Percentiles rank a stretch among this genome's conserved stretches.
phyloP scores from a whole-genome alignment of 352 stramenopile species.

The Globisporangium canariense region DNA sequence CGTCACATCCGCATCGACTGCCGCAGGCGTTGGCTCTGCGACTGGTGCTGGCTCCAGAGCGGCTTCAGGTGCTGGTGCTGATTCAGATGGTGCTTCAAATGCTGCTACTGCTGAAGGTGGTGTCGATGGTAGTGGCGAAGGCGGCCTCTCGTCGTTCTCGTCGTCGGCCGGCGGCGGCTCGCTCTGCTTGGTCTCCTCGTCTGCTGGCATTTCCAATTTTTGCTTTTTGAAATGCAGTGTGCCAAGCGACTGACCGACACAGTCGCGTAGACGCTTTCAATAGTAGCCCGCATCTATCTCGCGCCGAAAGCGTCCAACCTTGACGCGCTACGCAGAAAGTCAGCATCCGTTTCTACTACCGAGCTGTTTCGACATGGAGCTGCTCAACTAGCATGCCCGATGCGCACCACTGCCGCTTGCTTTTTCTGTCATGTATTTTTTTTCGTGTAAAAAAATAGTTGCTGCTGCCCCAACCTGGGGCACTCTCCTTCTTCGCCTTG shows the following conservation, averaged over 20 bases:
- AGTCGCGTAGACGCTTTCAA: too few species aligned
- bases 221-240: background rate
- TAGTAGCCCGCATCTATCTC: too few species aligned
- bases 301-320: too few species aligned
- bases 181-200: conserved; percentile 15
- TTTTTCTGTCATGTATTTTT: too few species aligned
- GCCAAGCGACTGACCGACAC: too few species aligned
- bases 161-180: conserved; percentile 1
- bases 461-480: too few species aligned
- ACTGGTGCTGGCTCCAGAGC: background rate
- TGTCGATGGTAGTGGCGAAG: background rate
- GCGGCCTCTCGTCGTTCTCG: background rate
- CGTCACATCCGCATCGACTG: conserved; percentile 13
- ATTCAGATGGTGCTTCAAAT: background rate
- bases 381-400: too few species aligned
- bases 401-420: too few species aligned
- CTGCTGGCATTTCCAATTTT: background rate
- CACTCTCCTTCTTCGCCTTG: background rate
- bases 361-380: too few species aligned
- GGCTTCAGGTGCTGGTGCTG: background rate
- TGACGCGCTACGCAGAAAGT: too few species aligned
- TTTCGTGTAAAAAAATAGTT: too few species aligned
- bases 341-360: too few species aligned
- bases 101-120: background rate
- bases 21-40: background rate